A percentile compares a stretch with the other conserved stretches of the same genome.
phyloP scores from a whole-genome alignment of 495 filamentous ascomycete genomes.

The Penicillium diatomitis region DNA sequence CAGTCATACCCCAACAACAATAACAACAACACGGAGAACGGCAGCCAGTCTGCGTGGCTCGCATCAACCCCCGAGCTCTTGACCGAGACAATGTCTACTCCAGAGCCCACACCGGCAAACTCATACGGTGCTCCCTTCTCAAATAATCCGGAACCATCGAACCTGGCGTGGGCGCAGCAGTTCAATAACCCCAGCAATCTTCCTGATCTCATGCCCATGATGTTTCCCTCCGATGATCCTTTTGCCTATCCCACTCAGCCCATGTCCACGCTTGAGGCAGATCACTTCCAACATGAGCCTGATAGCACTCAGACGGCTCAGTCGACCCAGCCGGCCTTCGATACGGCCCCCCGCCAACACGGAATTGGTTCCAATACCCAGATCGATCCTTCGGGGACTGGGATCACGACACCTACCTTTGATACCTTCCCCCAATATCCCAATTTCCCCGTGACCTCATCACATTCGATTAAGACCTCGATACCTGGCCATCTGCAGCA shows the following conservation, averaged over 20 bases:
- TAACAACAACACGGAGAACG: slow-evolving; percentile 16
- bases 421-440: slow-evolving; percentile 24
- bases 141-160: slow-evolving; percentile 14
- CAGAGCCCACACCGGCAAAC: slow-evolving; percentile 12
- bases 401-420: slow-evolving; percentile 17
- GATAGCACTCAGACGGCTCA: slow-evolving; percentile 4
- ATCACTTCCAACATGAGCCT: slow-evolving; percentile 33
- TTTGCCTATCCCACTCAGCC: slow-evolving; percentile 86
- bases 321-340: slow-evolving; percentile 10
- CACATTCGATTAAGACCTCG: slow-evolving; percentile 16
- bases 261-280: slow-evolving; percentile 54
- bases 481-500: slow-evolving; percentile 22
- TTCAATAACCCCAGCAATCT: slow-evolving; percentile 35
- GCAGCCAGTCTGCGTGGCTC: slow-evolving; percentile 20
- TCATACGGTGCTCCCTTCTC: slow-evolving; percentile 15
- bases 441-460: slow-evolving; percentile 14
- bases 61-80: slow-evolving; percentile 23
- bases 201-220: slow-evolving; percentile 73
- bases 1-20: slow-evolving; percentile 5
- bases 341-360: slow-evolving; percentile 5
- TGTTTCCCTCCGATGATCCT: slow-evolving; percentile 87
- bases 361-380: slow-evolving; percentile 13
- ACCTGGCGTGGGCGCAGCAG: slow-evolving; percentile 21
- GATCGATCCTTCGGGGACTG: slow-evolving; percentile 8
- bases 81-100: slow-evolving; percentile 25